These are phyloP conservation scores for Populus hybrid DNA, from an alignment of 441 rosid species.

Conservation along the genomic window DNA sequence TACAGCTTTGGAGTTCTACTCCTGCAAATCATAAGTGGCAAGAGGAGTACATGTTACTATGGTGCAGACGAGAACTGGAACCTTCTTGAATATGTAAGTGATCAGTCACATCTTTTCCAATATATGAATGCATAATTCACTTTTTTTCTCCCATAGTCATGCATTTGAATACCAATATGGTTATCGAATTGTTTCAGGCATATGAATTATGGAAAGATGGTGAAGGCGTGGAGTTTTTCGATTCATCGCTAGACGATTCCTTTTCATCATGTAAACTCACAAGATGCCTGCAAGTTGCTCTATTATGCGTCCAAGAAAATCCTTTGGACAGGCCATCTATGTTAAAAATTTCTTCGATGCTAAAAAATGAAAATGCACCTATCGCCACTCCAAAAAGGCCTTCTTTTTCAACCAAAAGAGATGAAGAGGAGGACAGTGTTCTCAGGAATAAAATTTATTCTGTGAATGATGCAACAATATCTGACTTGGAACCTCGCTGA, in stretches of 20 bases:
- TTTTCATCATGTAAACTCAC: slow-evolving; percentile 10
- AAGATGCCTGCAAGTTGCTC: slow-evolving; percentile 19
- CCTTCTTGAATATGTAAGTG: slow-evolving; percentile 22
- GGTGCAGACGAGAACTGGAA: slow-evolving; percentile 11
- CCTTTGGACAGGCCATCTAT: slow-evolving; percentile 25
- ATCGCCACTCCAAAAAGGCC: slow-evolving; percentile 21
- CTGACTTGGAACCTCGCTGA: slow-evolving; percentile 23
- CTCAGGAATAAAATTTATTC: neutral
- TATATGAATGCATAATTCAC: no score
- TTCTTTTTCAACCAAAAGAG: slow-evolving; percentile 20
- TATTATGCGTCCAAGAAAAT: slow-evolving; percentile 19
- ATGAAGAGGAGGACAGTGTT: neutral
- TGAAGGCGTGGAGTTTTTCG: no score
- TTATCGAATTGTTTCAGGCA: neutral
- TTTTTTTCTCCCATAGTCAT: no score
- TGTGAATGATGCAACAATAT: slow-evolving; percentile 16
- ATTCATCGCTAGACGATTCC: neutral
- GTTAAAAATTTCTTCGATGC: slow-evolving; percentile 26
- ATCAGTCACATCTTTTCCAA: no score
- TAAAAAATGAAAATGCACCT: slow-evolving; percentile 6
- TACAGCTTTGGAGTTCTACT: slow-evolving; percentile 32
- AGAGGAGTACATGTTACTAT: slow-evolving; percentile 8
- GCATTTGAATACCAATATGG: no score
- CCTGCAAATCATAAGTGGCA: slow-evolving; percentile 25
- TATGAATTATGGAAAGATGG: neutral